Evolutionary conservation across 2,329 filamentous ascomycete genomes (phyloP).

Genomic region (Botrytis aclada): DNA sequence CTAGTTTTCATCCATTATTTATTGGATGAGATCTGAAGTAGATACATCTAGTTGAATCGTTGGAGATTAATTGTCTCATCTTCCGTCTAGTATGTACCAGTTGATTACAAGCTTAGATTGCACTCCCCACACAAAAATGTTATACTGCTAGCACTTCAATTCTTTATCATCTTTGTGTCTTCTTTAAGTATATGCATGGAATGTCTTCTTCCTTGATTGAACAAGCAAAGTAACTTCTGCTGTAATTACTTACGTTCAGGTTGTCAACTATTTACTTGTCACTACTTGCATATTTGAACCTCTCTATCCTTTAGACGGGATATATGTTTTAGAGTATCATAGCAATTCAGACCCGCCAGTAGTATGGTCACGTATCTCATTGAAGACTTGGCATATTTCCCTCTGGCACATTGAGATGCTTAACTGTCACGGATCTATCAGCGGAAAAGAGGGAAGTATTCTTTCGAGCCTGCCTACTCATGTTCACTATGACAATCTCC

Average conservation of each 20-base stretch:
- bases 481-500: neutral
- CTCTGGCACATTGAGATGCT: neutral
- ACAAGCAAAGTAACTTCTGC: neutral
- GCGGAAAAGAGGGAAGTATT: accelerated
- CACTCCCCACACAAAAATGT: neutral
- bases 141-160: neutral
- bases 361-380: neutral
- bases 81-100: neutral
- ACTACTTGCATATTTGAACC: accelerated
- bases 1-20: neutral
- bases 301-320: too few species aligned
- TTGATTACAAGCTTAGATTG: neutral
- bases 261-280: accelerated
- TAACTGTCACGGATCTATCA: accelerated
- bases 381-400: accelerated
- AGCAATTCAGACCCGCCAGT: too few species aligned
- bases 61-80: neutral
- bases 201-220: neutral
- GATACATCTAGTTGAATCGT: neutral
- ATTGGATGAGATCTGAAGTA: neutral
- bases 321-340: too few species aligned
- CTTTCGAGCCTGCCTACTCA: neutral
- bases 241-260: neutral
- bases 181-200: neutral
- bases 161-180: neutral